Evolutionary conservation across 441 rosid genomes (phyloP), one percentile per base, ranked within the genome.

Genomic region (Iberis amara): DNA sequence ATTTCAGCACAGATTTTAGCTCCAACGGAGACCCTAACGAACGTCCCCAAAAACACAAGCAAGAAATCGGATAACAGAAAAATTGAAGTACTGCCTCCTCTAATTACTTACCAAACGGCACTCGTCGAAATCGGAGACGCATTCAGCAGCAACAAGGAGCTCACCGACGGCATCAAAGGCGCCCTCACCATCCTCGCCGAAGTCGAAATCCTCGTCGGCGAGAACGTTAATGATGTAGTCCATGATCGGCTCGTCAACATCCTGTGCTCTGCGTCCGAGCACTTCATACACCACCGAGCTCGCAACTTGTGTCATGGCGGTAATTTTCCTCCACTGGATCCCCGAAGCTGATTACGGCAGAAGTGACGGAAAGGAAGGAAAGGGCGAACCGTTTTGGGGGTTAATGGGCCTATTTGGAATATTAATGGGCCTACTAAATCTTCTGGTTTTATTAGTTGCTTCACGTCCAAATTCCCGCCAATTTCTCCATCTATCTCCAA

Each of bases 221-320:
- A 92, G 96, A 65, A 92, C 96, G 61, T 88, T 92, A 73, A 88
- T 73, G 74, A 92, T 83, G 83, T 88, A 88, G 13, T 88, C 96
- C 59, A 88, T 71, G 62, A 92, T 88, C 8, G 98, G 98, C 65
- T 88, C 81, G 71, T 89, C 96, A 42, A 92, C 94, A 41, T 83
- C 94, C 67, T 71, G 73, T 11, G 76, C 61, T 37, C 91, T 72
- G 47, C 59, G 77, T 37, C 98, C 96, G 0, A 88, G 81, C 51
- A 91, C 94, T 49, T 85, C 87, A 75, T 82, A 87, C 28, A 91
- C 91, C 36, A 85, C 88, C 18, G 96, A 76, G 73, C 86, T 83
- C 57, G 94, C 96, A 62, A 85, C 91, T 75, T 82, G 88, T 0
- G 86, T 69, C 98, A 91, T 88, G 66, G 72, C 61, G 40, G 51